Conservation (phyloP, 352 stramenopile genomes). For the Phytophthora hybrid region DNA sequence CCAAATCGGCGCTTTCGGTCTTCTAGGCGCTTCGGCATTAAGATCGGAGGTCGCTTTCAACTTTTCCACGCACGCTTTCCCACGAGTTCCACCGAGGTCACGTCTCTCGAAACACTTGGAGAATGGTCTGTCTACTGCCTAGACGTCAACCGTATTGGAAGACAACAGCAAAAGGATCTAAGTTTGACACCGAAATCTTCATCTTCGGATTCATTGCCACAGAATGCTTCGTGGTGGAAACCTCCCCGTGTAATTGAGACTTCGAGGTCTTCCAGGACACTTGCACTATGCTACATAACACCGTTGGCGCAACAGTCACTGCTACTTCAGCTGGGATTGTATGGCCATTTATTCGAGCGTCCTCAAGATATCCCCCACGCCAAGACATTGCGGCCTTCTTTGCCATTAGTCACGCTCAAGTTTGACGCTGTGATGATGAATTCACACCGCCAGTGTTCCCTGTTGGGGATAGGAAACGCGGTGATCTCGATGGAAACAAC, state of each 20-base stretch:
- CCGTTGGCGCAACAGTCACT: slow-evolving; percentile 27
- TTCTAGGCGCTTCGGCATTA: slow-evolving; percentile 38
- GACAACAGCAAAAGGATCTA: slow-evolving; percentile 1
- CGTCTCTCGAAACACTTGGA: neutral
- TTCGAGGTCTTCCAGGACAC: neutral
- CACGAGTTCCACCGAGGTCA: neutral
- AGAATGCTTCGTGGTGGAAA: slow-evolving; percentile 30
- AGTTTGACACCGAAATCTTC: neutral
- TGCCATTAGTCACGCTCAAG: slow-evolving; percentile 32
- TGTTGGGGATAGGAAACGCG: slow-evolving; percentile 28
- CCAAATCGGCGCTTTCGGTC: neutral
- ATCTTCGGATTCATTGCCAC: neutral
- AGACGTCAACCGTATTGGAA: slow-evolving; percentile 24
- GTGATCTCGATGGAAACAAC: slow-evolving; percentile 29
- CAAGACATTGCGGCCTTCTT: neutral
- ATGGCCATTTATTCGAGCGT: slow-evolving; percentile 37
- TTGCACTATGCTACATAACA: slow-evolving; percentile 12
- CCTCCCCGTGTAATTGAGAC: slow-evolving; percentile 21
- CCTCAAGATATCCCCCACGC: slow-evolving; percentile 14
- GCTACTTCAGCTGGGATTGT: slow-evolving; percentile 44
- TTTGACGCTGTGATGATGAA: slow-evolving; percentile 18
- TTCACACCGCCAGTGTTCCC: slow-evolving; percentile 9
- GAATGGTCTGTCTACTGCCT: slow-evolving; percentile 35
- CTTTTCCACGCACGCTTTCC: slow-evolving; percentile 42
- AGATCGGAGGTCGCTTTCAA: slow-evolving; percentile 45